phyloP scores from a whole-genome alignment of 1,139 yeast species.

The Martiniozyma asiatica region DNA sequence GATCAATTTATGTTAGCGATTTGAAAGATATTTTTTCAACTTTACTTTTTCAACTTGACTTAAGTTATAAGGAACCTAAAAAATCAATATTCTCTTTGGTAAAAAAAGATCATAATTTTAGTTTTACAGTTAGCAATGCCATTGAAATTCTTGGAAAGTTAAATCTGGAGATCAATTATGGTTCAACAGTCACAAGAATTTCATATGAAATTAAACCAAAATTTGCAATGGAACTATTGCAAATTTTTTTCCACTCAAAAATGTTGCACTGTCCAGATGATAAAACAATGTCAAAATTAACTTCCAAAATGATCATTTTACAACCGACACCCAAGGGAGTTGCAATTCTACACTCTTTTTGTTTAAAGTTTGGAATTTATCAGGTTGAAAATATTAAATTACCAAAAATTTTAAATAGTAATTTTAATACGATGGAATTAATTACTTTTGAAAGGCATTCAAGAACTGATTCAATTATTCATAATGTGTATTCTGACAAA shows the following conservation, averaged over 20 bases:
- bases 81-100: constrained; percentile 9
- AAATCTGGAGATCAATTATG: constrained; percentile 34
- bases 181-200: constrained; percentile 44
- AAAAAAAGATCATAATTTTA: constrained; percentile 29
- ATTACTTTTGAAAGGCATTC: constrained; percentile 58
- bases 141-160: constrained; percentile 38
- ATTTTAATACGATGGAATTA: constrained; percentile 61
- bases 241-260: constrained; percentile 51
- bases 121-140: constrained; percentile 46
- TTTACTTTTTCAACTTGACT: constrained; percentile 13
- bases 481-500: constrained; percentile 54
- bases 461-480: constrained; percentile 46
- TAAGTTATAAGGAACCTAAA: constrained; percentile 7
- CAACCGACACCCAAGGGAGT: constrained; percentile 95
- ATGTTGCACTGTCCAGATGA: constrained; percentile 69
- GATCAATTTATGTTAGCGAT: constrained; percentile 42
- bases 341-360: constrained; percentile 51
- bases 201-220: constrained; percentile 44
- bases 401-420: constrained; percentile 33
- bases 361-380: constrained; percentile 41
- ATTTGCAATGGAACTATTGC: constrained; percentile 39
- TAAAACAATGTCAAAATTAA: constrained; percentile 43
- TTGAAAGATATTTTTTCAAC: constrained; percentile 40
- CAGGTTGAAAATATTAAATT: constrained; percentile 18
- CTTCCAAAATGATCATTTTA: constrained; percentile 28